Conservation (phyloP, 345 rosid species). For the Aquilaria yunnanensis region DNA sequence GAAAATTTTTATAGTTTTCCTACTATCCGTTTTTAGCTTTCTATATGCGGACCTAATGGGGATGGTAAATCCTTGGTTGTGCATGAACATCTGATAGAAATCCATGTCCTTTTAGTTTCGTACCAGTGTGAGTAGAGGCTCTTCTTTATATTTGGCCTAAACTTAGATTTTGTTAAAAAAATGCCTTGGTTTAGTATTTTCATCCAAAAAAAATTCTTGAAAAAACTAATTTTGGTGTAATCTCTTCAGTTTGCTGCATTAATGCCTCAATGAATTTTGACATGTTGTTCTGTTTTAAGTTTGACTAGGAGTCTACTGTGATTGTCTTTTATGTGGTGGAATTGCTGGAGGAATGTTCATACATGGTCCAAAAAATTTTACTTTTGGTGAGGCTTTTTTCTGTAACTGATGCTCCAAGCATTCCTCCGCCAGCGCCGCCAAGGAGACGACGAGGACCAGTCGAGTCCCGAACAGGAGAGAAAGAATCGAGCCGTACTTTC, state of each 20-base stretch:
- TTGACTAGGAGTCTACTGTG: too few relatives aligned
- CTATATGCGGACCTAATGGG: slow-evolving; percentile 3
- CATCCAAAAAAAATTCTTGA: neutral
- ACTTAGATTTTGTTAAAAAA: neutral
- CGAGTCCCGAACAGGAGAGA: slow-evolving; percentile 34
- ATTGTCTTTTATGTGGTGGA: too few relatives aligned
- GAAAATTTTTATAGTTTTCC: neutral
- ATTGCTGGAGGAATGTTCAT: neutral
- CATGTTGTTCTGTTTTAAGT: too few relatives aligned
- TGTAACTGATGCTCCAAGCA: slow-evolving; percentile 23
- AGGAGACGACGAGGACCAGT: slow-evolving; percentile 27
- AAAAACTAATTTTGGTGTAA: too few relatives aligned
- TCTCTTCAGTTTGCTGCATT: too few relatives aligned
- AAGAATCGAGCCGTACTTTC: slow-evolving; percentile 28
- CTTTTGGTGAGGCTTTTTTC: neutral
- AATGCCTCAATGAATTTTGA: too few relatives aligned
- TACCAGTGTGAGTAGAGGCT: too few relatives aligned
- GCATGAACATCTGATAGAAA: neutral
- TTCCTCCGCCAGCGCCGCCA: slow-evolving; percentile 25
- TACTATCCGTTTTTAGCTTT: neutral
- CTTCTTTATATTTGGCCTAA: neutral
- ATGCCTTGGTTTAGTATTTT: neutral
- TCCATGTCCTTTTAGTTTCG: neutral
- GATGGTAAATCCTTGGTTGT: neutral
- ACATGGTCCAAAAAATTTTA: neutral